These are phyloP conservation scores for Capsicum rhomboideum DNA, from an alignment of 257 asterid species.

Conservation along the genomic window DNA sequence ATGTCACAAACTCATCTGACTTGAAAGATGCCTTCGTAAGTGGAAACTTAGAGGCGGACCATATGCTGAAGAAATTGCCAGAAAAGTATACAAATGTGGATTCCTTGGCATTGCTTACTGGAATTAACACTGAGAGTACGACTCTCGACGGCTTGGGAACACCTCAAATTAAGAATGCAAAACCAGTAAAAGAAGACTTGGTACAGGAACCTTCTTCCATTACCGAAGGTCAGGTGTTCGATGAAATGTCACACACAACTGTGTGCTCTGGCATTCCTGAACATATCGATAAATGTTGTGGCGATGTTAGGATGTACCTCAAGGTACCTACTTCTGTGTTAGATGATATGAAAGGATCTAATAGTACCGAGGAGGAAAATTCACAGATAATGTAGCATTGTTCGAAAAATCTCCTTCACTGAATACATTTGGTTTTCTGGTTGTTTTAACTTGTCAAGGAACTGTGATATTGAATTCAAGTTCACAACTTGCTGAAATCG, in stretches of 20 bases:
- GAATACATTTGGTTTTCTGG: neutral
- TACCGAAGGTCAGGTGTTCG: neutral
- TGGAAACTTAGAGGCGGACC: neutral
- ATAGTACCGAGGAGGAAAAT: neutral
- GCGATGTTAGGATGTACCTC: neutral
- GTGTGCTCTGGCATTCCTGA: neutral
- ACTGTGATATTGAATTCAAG: neutral
- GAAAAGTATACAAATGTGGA: neutral
- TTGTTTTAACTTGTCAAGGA: neutral
- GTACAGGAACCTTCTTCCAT: neutral
- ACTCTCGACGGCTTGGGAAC: neutral
- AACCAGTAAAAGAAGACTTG: neutral
- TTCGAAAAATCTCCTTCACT: neutral
- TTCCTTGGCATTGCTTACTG: neutral
- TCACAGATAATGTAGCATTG: neutral
- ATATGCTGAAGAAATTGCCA: neutral
- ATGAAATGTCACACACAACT: neutral
- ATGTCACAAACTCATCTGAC: neutral
- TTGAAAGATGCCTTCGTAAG: neutral
- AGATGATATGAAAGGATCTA: no score
- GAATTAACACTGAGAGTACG: neutral
- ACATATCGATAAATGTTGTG: neutral
- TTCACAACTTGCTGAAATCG: neutral
- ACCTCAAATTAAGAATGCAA: neutral
- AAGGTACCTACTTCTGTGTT: no score